phyloP scores from a whole-genome alignment of 2,329 filamentous ascomycete genomes.

The Trichoderma asperellum region DNA sequence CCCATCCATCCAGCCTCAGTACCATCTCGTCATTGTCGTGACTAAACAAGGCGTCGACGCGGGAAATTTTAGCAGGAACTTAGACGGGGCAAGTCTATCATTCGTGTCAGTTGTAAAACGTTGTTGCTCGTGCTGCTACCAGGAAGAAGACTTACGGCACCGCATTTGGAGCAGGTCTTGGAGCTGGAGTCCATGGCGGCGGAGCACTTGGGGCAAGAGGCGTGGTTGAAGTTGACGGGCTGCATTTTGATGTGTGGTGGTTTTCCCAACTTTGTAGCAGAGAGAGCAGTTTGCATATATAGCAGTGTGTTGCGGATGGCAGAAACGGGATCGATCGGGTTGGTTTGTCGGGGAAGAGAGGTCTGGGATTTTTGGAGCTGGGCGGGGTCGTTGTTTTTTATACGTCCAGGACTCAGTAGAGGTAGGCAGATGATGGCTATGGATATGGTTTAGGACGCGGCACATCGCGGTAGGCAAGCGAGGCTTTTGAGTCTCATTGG shows the following conservation, averaged over 20 bases:
- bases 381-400: slow-evolving; percentile 13
- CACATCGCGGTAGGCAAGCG: neutral
- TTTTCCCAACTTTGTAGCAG: neutral
- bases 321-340: neutral
- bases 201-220: slow-evolving; percentile 61
- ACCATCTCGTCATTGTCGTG: neutral
- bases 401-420: neutral
- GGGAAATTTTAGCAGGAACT: neutral
- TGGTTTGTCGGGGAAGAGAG: neutral
- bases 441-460: neutral
- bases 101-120: neutral
- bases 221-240: slow-evolving; percentile 44
- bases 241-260: slow-evolving; percentile 35
- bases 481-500: neutral
- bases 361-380: neutral
- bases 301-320: neutral
- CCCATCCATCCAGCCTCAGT: neutral
- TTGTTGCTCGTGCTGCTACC: no score
- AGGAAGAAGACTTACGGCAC: slow-evolving; percentile 53
- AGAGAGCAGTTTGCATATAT: neutral
- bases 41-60: neutral
- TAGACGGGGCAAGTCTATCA: slow-evolving; percentile 42
- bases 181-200: slow-evolving; percentile 47
- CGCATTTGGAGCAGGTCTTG: slow-evolving; percentile 62
- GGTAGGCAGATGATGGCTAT: neutral